phyloP scores from a whole-genome alignment of 2,329 filamentous ascomycete genomes.

The Curvularia eragrostidis region DNA sequence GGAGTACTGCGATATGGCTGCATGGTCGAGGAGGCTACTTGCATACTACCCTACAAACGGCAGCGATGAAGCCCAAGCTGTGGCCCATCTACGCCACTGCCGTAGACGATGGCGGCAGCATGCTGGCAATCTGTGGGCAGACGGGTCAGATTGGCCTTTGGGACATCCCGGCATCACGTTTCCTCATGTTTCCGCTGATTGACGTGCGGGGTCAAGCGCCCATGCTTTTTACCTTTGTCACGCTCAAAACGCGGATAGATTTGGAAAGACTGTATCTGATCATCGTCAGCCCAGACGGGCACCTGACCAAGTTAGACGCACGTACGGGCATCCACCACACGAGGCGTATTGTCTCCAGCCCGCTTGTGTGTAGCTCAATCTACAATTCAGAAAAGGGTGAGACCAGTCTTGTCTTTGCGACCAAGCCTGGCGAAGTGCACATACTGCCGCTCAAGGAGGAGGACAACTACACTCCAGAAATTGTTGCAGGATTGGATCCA shows the following conservation, averaged over 20 bases:
- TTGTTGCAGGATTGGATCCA: slow-evolving; percentile 45
- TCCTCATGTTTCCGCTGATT: slow-evolving; percentile 60
- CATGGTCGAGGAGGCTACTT: slow-evolving; percentile 40
- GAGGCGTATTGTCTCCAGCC: slow-evolving; percentile 36
- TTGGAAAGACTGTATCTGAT: slow-evolving; percentile 56
- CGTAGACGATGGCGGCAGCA: slow-evolving; percentile 68
- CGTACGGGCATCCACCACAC: slow-evolving; percentile 49
- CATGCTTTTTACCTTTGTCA: slow-evolving; percentile 66
- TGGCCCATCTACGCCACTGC: slow-evolving; percentile 65
- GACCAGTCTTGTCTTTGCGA: slow-evolving; percentile 43
- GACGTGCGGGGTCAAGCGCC: slow-evolving; percentile 66
- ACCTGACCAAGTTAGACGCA: slow-evolving; percentile 64
- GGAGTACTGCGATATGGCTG: slow-evolving; percentile 69
- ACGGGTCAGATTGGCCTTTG: slow-evolving; percentile 67
- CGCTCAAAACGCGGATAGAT: slow-evolving; percentile 39
- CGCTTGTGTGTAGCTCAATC: slow-evolving; percentile 39
- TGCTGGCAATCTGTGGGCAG: slow-evolving; percentile 70
- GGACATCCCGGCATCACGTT: slow-evolving; percentile 64
- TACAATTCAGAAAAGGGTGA: slow-evolving; percentile 37
- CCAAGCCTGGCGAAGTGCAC: slow-evolving; percentile 45
- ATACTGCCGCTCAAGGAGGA: slow-evolving; percentile 38
- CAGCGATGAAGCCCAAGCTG: slow-evolving; percentile 44
- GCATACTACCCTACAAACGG: slow-evolving; percentile 41
- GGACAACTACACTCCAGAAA: slow-evolving; percentile 38
- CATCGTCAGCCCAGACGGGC: slow-evolving; percentile 69